These are phyloP conservation scores for Marsdenia floribunda DNA, from an alignment of 257 asterid species.

Conservation along the genomic window DNA sequence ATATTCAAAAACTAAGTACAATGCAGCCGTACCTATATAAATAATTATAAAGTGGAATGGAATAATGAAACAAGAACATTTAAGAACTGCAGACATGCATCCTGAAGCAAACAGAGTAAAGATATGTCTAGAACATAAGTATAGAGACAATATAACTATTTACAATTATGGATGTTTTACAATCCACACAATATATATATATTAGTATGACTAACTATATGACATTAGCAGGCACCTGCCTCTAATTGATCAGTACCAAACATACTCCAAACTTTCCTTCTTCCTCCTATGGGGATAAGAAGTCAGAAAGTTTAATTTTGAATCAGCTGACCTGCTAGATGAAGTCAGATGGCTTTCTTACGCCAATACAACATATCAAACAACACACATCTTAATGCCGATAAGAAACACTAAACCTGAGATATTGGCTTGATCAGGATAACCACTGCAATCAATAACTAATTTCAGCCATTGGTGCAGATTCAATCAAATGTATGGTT, in stretches of 20 bases:
- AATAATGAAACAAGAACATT: not conserved
- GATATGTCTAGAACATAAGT: not conserved
- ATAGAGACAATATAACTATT: not conserved
- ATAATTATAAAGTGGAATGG: no score
- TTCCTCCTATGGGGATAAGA: not conserved
- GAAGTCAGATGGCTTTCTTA: slow-evolving; percentile 8
- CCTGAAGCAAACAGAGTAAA: not conserved
- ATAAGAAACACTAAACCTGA: slow-evolving; percentile 1
- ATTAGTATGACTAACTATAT: not conserved
- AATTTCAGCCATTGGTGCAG: slow-evolving; percentile 5
- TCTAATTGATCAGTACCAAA: not conserved
- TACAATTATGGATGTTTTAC: slow-evolving; percentile 12
- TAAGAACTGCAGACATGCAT: not conserved
- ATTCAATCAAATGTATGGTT: not conserved
- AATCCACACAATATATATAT: not conserved
- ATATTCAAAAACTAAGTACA: no score
- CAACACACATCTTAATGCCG: slow-evolving; percentile 6
- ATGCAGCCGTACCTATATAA: no score
- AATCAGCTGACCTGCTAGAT: slow-evolving; percentile 3
- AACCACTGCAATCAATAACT: not conserved
- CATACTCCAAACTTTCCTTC: slow-evolving; percentile 2
- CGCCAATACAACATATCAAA: not conserved
- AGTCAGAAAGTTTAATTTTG: not conserved
- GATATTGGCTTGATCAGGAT: not conserved
- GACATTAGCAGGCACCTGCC: slow-evolving; percentile 7